A percentile compares a stretch with the other conserved stretches of the same genome.
Conservation (phyloP, 116 monocot species). For the Thalassia testudinum region DNA sequence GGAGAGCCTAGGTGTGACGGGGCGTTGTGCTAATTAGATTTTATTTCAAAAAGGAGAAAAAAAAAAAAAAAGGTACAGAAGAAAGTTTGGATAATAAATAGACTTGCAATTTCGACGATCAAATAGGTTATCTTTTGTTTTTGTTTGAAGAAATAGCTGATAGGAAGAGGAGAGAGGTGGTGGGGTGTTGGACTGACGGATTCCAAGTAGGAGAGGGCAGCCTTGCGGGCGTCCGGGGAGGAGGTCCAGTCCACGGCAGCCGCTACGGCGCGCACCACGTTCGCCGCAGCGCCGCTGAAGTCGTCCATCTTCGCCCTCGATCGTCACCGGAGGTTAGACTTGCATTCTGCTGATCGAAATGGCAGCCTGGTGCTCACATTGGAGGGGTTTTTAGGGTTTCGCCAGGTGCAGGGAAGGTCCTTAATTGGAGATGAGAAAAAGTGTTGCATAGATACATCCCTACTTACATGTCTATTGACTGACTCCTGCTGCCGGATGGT, state of each 20-base stretch:
- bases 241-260: constrained; percentile 58
- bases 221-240: constrained; percentile 43
- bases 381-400: too few relatives aligned
- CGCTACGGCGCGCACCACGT: constrained; percentile 61
- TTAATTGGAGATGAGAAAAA: too few relatives aligned
- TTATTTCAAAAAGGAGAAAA: too few relatives aligned
- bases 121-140: not conserved
- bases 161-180: not conserved
- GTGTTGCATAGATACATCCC: too few relatives aligned
- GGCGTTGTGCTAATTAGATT: too few relatives aligned
- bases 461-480: too few relatives aligned
- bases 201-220: constrained; percentile 74
- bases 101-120: not conserved
- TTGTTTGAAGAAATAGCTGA: not conserved
- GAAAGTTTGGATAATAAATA: not conserved
- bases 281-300: constrained; percentile 27
- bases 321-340: too few relatives aligned
- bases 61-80: not conserved
- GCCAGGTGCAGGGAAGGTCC: too few relatives aligned
- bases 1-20: too few relatives aligned
- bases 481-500: too few relatives aligned
- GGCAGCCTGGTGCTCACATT: too few relatives aligned
- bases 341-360: too few relatives aligned
- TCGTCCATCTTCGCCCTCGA: constrained; percentile 6
- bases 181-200: constrained; percentile 31